Percentiles rank a stretch among this genome's conserved stretches.
Evolutionary conservation across 176 grass and related monocot genomes (phyloP).

Genomic region (Tillandsia leiboldiana): DNA sequence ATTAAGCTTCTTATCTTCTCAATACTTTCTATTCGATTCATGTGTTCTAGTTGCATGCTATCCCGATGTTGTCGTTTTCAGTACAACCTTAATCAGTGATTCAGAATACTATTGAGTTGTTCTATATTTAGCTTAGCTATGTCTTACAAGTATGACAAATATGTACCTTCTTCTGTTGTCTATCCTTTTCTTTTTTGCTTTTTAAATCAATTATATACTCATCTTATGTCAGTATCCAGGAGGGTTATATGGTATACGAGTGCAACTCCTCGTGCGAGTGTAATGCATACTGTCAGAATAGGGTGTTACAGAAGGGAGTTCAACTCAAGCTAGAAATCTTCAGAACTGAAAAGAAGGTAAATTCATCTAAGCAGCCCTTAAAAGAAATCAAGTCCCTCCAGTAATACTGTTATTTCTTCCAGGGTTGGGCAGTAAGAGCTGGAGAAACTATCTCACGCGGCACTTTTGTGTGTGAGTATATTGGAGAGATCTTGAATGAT

Average conservation of each 20-base stretch:
- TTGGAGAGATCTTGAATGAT: slow-evolving; percentile 67
- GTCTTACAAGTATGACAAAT: neutral
- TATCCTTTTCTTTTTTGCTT: neutral
- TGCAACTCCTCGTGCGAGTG: slow-evolving; percentile 82
- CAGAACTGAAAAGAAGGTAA: slow-evolving; percentile 82
- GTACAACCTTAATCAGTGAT: no score
- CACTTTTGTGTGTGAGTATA: slow-evolving; percentile 89
- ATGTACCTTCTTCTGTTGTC: neutral
- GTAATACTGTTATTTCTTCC: slow-evolving; percentile 29
- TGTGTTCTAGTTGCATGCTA: no score
- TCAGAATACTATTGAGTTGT: no score
- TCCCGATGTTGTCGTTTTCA: no score
- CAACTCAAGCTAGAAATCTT: slow-evolving; percentile 85
- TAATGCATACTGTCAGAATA: slow-evolving; percentile 66
- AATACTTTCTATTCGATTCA: no score
- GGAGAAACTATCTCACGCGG: slow-evolving; percentile 65
- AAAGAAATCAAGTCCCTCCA: slow-evolving; percentile 2
- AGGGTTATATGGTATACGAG: slow-evolving; percentile 77
- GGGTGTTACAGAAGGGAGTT: slow-evolving; percentile 83
- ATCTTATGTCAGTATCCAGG: slow-evolving; percentile 33
- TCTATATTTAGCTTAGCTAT: neutral
- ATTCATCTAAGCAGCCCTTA: neutral
- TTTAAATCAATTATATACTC: no score
- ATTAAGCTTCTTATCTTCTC: no score
- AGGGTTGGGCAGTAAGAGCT: slow-evolving; percentile 97